A percentile compares a stretch with the other conserved stretches of the same genome.
phyloP scores from a whole-genome alignment of 2,329 filamentous ascomycete genomes.

The Dactylellina cionopaga region DNA sequence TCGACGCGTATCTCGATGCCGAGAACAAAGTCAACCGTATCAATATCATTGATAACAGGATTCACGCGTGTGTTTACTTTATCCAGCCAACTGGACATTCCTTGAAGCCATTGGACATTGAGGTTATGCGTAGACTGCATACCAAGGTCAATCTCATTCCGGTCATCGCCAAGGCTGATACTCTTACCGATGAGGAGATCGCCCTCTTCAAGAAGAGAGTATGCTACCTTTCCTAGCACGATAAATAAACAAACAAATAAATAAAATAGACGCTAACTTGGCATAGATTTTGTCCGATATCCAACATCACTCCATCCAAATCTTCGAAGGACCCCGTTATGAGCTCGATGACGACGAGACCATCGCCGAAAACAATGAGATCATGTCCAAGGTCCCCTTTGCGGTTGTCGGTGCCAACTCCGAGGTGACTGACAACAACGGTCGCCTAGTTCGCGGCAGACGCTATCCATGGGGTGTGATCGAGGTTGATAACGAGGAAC shows the following conservation, averaged over 20 bases:
- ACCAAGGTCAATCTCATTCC: conserved; percentile 99
- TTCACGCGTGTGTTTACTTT: conserved; percentile 99
- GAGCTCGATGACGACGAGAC: conserved; percentile 99
- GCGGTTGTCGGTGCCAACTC: conserved; percentile 96
- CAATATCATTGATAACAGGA: conserved; percentile 99
- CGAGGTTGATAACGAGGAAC: conserved; percentile 99
- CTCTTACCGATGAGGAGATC: conserved; percentile 96
- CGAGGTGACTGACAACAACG: conserved; percentile 89
- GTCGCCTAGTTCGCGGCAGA: conserved; percentile 93
- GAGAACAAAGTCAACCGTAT: conserved; percentile 99
- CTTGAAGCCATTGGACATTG: conserved; percentile 96
- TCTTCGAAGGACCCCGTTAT: conserved; percentile 98
- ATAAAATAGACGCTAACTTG: conserved; percentile 5
- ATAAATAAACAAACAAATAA: not conserved
- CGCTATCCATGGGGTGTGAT: conserved; percentile 98
- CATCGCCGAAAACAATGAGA: conserved; percentile 99
- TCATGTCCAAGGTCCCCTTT: conserved; percentile 99
- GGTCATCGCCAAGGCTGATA: conserved; percentile 98
- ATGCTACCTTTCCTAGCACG: conserved; percentile 65
- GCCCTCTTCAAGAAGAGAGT: conserved; percentile 94
- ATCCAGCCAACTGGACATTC: conserved; percentile 99
- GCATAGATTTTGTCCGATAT: conserved; percentile 92
- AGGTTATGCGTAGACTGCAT: conserved; percentile 98
- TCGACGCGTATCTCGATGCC: conserved; percentile 96
- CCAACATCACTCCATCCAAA: conserved; percentile 95